Base-by-base conservation (phyloP, 805 yeast genomes). In the Lachancea kluyveri region DNA sequence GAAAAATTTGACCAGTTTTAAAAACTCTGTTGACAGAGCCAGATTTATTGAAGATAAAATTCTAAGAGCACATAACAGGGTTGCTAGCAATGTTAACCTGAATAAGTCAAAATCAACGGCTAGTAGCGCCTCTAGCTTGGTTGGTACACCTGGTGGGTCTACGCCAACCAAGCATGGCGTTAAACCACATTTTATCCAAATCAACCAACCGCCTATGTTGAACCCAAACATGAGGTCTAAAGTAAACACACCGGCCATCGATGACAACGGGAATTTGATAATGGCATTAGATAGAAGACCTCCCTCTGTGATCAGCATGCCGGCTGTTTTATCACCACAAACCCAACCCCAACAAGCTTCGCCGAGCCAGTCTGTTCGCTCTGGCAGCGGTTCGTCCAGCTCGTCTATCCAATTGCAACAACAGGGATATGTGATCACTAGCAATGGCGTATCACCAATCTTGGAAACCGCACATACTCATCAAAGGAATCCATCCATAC, bases 11-110 rank as follows among this genome's bases (percentile, higher is more conserved):
- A 62, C 71, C 19, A 60, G 64, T 28, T 72, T 67, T 41, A 63
- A 64, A 14, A 53, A 57, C 33, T 70, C 73, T 25, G 49, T 60
- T 21, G 70, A 68, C 20, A 67, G 86, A 54, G 70, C 74, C 39
- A 59, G 57, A 30, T 65, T 56, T 48, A 70, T 61, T 21, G 70
- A 61, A 46, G 64, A 59, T 8, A 45, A 54, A 20, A 45, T 54
- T 5, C 17, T 47, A 22, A 52, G 50, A 30, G 43, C 48, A 7
- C 54, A 37, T 27, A 26, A 10, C 14, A 33, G 34, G 12, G 19
- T 28, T 13, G 35, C 37, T 4, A 30, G 41, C 16, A 25, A 37
- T 8, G 13, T 30, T 11, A 33, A 26, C 25, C 30, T 37, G 17
- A 10, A 20, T 8, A 30, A 33, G 20, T 21, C 15, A 21, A 35